These are phyloP conservation scores for Adiantum capillusveneris DNA, from an alignment of 75 land plant species.

Conservation along the genomic window DNA sequence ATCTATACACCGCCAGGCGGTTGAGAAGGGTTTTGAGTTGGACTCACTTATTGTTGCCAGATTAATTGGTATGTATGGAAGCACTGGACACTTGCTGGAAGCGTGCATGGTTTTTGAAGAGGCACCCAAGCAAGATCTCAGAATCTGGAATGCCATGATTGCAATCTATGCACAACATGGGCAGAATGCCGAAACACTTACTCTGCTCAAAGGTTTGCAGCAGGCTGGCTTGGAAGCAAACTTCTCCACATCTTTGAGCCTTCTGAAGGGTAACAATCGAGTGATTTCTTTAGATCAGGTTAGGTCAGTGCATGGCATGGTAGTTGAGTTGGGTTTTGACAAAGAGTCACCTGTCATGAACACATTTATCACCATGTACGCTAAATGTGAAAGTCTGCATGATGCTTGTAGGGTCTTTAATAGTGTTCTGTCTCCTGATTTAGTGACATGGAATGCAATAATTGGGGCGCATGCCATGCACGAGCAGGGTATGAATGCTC, in stretches of 20 bases:
- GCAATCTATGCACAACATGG: constrained; percentile 41
- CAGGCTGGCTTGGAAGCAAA: constrained; percentile 23
- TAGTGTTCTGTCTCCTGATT: constrained; percentile 25
- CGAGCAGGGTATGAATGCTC: constrained; percentile 28
- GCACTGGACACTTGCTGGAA: constrained; percentile 26
- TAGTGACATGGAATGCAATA: constrained; percentile 60
- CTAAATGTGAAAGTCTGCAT: constrained; percentile 51
- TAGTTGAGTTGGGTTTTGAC: constrained; percentile 29
- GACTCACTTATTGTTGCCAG: constrained; percentile 35
- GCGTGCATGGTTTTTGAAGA: constrained; percentile 18
- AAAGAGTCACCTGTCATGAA: constrained; percentile 38
- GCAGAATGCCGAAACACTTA: constrained; percentile 33
- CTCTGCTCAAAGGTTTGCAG: constrained; percentile 34
- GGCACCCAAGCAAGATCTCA: constrained; percentile 19
- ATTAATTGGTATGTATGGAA: constrained; percentile 36
- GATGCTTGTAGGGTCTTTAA: constrained; percentile 42
- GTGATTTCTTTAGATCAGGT: constrained; percentile 44
- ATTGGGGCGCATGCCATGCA: constrained; percentile 42
- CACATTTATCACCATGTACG: constrained; percentile 58
- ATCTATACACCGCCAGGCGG: constrained; percentile 24
- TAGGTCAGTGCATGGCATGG: constrained; percentile 38
- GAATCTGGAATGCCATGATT: constrained; percentile 50
- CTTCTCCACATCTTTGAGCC: constrained; percentile 34
- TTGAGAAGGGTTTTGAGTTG: constrained; percentile 27
- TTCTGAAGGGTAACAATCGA: constrained; percentile 32